These are phyloP conservation scores for Taphrina flavorubra DNA, from an alignment of 1,139 yeast genomes.

Conservation along the genomic window DNA sequence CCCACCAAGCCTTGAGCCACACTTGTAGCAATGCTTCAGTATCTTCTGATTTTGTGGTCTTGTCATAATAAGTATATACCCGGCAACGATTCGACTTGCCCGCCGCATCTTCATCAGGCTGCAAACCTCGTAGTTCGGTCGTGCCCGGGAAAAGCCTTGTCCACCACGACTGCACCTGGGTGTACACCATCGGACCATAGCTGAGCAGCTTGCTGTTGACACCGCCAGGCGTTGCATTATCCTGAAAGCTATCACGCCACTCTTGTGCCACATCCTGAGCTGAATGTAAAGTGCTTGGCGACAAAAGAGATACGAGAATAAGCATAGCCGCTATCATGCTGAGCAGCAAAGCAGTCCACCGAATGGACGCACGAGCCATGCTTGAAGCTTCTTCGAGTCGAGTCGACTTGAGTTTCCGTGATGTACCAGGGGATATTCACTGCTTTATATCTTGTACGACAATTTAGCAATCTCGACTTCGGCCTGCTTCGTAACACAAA, in stretches of 20 bases:
- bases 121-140: constrained; percentile 18
- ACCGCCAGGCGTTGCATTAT: constrained; percentile 19
- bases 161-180: constrained; percentile 30
- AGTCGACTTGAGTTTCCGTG: no score
- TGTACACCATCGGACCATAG: constrained; percentile 20
- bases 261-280: constrained; percentile 24
- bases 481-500: no score
- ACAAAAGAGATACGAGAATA: constrained; percentile 13
- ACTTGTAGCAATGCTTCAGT: constrained; percentile 26
- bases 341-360: constrained; percentile 20
- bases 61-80: constrained; percentile 25
- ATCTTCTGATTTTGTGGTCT: constrained; percentile 27
- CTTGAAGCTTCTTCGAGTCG: not conserved
- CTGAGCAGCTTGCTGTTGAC: constrained; percentile 1
- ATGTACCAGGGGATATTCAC: no score
- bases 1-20: constrained; percentile 34
- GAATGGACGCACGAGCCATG: constrained; percentile 27
- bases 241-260: constrained; percentile 26
- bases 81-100: constrained; percentile 9
- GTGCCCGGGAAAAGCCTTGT: constrained; percentile 20
- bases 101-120: not conserved
- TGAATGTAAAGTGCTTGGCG: constrained; percentile 16
- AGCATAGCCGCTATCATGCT: constrained; percentile 13
- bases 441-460: no score
- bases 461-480: no score